Evolutionary conservation across 495 filamentous ascomycete species (phyloP).

Genomic region (Arthonia radiata): DNA sequence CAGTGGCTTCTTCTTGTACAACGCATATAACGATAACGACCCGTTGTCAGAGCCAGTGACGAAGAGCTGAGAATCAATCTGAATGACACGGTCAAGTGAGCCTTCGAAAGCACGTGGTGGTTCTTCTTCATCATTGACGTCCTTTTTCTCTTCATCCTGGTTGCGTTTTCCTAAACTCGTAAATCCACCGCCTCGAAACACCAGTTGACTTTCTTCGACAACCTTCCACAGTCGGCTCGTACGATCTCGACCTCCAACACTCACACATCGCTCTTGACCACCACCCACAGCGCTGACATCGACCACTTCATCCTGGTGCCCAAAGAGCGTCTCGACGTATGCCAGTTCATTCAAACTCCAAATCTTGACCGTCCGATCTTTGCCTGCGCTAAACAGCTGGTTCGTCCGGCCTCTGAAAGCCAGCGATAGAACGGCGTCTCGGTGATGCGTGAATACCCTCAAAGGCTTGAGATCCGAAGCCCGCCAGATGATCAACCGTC

Average conservation of each 20-base stretch:
- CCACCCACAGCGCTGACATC: conserved; percentile 50
- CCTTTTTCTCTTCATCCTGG: conserved; percentile 5
- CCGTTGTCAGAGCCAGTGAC: conserved; percentile 87
- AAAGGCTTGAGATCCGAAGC: conserved; percentile 46
- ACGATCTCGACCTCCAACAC: conserved; percentile 70
- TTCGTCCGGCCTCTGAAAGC: conserved; percentile 82
- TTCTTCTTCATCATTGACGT: conserved; percentile 1
- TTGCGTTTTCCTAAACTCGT: conserved; percentile 23
- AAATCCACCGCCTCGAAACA: conserved; percentile 66
- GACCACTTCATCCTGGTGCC: conserved; percentile 76
- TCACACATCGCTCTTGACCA: conserved; percentile 58
- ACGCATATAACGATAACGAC: conserved; percentile 53
- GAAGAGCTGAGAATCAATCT: conserved; percentile 74
- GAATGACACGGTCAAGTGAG: conserved; percentile 69
- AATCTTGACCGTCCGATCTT: conserved; percentile 71
- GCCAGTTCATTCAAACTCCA: conserved; percentile 68
- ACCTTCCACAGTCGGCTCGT: conserved; percentile 96
- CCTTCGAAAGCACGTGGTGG: too few relatives aligned
- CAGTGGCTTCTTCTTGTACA: conserved; percentile 90
- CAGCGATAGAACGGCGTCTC: conserved; percentile 61
- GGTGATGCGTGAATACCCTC: conserved; percentile 73
- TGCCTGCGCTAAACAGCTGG: conserved; percentile 68
- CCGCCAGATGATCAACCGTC: conserved; percentile 66
- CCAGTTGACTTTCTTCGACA: conserved; percentile 77
- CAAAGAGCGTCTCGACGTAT: conserved; percentile 88